Base-by-base conservation (phyloP, 225 moss, liverwort and hornwort genomes). In the Ulota crispa region DNA sequence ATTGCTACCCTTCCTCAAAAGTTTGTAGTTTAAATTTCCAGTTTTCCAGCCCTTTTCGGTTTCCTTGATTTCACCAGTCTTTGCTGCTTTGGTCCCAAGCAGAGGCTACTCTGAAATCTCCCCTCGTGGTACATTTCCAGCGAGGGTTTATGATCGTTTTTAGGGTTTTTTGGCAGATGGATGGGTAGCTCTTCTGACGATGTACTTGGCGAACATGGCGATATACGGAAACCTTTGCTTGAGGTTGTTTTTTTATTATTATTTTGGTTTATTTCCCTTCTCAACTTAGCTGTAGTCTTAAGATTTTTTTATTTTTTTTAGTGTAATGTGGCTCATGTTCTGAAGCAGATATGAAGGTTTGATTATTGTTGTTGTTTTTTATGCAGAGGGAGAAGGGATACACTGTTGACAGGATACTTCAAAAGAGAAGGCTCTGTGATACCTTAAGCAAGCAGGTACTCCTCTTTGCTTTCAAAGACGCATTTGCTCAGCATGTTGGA, bases 361-460 rank as follows among this genome's bases (percentile, higher is more conserved):
- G 16, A n/a, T 62, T 67, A 9, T 43, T 45, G 24, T 61, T 4
- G 6, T 81, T 41, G 50, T 50, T 47, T 16, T 50, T 12, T 27
- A 0, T 74, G 77, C 77, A 89, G 89, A 78, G 34, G 71, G 89
- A 89, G 75, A 89, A 84, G 76, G 65, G 61, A 47, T 80, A 79
- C 55, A 76, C 19, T 68, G 24, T 50, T 74, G 81, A 56, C 75
- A 83, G 87, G 43, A 66, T 89, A 52, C 45, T 61, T 65, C 85
- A 89, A 6, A 89, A 89, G 65, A 67, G 68, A 70, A 85, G 65
- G 56, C 28, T 85, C 50, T 75, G 73, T 72, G 85, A 89, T 63
- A 64, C 81, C 18, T 47, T 89, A 26, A 83, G 89, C 75, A 81
- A 78, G 53, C 87, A 89, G 89, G 89, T 85, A 68, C 24, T 16